phyloP scores from a whole-genome alignment of 1,284 basidiomycete species.

The Rhizoctonia solani region DNA sequence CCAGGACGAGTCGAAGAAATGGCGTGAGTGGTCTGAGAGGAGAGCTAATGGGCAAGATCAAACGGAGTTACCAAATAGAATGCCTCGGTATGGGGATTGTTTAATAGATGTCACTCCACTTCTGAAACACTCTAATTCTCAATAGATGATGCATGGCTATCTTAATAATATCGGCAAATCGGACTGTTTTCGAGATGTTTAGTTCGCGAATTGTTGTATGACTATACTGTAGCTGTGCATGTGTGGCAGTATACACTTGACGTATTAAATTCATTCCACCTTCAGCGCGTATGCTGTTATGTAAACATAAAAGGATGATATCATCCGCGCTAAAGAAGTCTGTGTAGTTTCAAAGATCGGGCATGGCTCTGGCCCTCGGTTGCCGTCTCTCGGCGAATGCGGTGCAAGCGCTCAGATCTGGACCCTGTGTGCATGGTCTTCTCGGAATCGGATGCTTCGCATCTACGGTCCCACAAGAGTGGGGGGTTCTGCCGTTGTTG shows the following conservation, averaged over 20 bases:
- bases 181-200: neutral
- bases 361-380: neutral
- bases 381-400: constrained; percentile 7
- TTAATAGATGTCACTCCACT: constrained; percentile 1
- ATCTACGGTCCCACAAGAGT: constrained; percentile 3
- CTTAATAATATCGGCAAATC: neutral
- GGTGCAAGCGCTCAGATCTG: constrained; percentile 17
- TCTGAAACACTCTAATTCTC: constrained; percentile 10
- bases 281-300: too few relatives aligned
- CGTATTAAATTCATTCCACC: too few relatives aligned
- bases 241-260: too few relatives aligned
- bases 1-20: constrained; percentile 4
- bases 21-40: constrained; percentile 15
- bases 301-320: too few relatives aligned
- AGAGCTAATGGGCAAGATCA: neutral
- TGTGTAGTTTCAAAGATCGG: neutral
- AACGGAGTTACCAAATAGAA: neutral
- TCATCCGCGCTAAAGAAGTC: neutral
- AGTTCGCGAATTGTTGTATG: neutral
- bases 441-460: constrained; percentile 3
- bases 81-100: constrained; percentile 25
- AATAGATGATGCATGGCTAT: neutral
- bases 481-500: neutral
- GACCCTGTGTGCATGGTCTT: neutral
- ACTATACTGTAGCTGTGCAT: neutral